Evolutionary conservation across 257 asterid genomes (phyloP).

Genomic region (Osmanthus fragrans): DNA sequence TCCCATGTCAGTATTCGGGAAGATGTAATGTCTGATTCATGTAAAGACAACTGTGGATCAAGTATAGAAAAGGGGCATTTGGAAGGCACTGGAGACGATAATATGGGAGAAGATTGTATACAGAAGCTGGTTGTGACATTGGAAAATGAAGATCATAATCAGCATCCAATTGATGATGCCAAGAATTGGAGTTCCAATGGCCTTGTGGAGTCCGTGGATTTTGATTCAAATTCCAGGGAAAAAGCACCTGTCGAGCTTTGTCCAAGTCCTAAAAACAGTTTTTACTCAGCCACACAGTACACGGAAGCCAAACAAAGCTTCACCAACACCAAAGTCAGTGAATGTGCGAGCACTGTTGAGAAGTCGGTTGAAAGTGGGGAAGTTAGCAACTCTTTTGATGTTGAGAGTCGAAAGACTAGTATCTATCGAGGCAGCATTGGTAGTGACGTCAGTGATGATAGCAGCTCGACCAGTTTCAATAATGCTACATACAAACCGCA

Average conservation of each 20-base stretch:
- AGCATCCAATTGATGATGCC: conserved; percentile 31
- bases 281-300: conserved; percentile 41
- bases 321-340: conserved; percentile 50
- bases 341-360: conserved; percentile 35
- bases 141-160: conserved; percentile 21
- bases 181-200: conserved; percentile 34
- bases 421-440: conserved; percentile 50
- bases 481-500: conserved; percentile 54
- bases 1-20: conserved; percentile 9
- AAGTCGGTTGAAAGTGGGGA: conserved; percentile 59
- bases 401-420: conserved; percentile 53
- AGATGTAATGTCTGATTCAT: conserved; percentile 20
- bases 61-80: conserved; percentile 32
- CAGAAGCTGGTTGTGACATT: conserved; percentile 13
- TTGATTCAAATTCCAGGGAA: conserved; percentile 19
- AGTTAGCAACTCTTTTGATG: conserved; percentile 44
- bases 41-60: conserved; percentile 5
- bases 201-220: conserved; percentile 31
- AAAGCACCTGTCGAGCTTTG: conserved; percentile 31
- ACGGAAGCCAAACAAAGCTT: conserved; percentile 53
- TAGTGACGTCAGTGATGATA: conserved; percentile 60
- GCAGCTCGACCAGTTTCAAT: conserved; percentile 57
- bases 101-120: conserved; percentile 28
- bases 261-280: conserved; percentile 47
- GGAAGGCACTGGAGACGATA: conserved; percentile 19